Conservation (phyloP, 106 monocot genomes). For the Cymbidium sinense region DNA sequence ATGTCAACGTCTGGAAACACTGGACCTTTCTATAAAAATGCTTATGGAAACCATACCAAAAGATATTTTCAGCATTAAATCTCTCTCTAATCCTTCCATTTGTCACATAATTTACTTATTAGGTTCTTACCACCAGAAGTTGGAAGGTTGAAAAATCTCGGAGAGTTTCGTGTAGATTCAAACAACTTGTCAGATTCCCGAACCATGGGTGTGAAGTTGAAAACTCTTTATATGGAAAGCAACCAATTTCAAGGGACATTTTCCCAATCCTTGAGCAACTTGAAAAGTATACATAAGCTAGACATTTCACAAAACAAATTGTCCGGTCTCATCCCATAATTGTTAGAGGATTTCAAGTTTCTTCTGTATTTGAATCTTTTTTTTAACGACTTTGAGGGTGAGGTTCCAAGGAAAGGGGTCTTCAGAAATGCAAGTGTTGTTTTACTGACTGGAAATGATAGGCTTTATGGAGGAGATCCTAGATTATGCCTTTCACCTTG, state of each 20-base stretch:
- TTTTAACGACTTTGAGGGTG: conserved; percentile 24
- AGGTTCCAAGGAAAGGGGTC: conserved; percentile 8
- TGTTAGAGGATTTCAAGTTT: background rate
- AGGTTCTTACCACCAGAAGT: conserved; percentile 12
- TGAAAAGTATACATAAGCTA: background rate
- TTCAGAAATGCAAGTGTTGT: conserved; percentile 8
- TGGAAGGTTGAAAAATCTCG: conserved; percentile 2
- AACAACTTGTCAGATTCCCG: conserved; percentile 14
- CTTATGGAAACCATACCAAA: background rate
- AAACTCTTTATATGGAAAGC: conserved; percentile 8
- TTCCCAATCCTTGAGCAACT: background rate
- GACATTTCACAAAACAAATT: conserved; percentile 21
- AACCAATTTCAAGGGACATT: conserved; percentile 16
- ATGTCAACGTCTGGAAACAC: background rate
- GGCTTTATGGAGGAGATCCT: conserved; percentile 11
- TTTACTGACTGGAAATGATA: conserved; percentile 19
- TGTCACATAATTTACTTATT: conserved; percentile 14
- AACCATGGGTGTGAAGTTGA: background rate
- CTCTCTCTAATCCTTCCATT: background rate
- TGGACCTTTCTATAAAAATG: background rate
- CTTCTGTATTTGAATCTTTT: conserved; percentile 19
- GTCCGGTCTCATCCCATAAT: conserved; percentile 11
- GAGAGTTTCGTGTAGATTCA: background rate
- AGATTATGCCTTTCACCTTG: conserved; percentile 21
- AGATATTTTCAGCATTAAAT: background rate